A percentile compares a stretch with the other conserved stretches of the same genome.
These are phyloP conservation scores for Silene latifolia DNA, from an alignment of 148 eudicot species.

Conservation along the genomic window DNA sequence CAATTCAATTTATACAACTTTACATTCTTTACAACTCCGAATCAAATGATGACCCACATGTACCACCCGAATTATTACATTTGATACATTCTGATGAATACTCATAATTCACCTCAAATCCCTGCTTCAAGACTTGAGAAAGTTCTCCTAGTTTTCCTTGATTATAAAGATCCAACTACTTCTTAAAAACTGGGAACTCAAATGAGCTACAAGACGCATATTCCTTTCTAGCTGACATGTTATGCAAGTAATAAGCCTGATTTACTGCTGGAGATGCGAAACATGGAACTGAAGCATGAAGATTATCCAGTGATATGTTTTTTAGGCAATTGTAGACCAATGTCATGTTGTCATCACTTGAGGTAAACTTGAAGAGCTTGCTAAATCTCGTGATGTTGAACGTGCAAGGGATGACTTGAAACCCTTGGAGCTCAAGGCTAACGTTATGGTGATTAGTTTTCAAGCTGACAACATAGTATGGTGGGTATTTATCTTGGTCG, in stretches of 20 bases:
- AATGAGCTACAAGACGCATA: neutral
- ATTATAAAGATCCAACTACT: neutral
- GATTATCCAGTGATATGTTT: no score
- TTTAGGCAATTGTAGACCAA: neutral
- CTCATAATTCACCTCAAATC: constrained; percentile 13
- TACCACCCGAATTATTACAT: neutral
- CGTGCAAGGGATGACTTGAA: neutral
- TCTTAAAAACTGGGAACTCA: neutral
- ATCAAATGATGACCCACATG: constrained; percentile 7
- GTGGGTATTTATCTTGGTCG: neutral
- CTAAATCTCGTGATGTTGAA: neutral
- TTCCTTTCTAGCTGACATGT: neutral
- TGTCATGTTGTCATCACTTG: constrained; percentile 7
- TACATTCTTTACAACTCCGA: no score
- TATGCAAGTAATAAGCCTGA: constrained; percentile 2
- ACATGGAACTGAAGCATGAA: neutral
- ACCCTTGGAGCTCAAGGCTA: constrained; percentile 11
- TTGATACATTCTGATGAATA: constrained; percentile 5
- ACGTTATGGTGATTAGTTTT: neutral
- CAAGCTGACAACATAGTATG: neutral
- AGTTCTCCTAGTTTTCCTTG: neutral
- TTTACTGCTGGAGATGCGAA: no score
- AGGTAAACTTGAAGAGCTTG: neutral
- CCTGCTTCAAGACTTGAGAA: neutral
- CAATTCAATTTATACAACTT: no score